A percentile compares a stretch with the other conserved stretches of the same genome.
These are phyloP conservation scores for Verbascum thapsus DNA, from an alignment of 257 asterid genomes.

Conservation along the genomic window DNA sequence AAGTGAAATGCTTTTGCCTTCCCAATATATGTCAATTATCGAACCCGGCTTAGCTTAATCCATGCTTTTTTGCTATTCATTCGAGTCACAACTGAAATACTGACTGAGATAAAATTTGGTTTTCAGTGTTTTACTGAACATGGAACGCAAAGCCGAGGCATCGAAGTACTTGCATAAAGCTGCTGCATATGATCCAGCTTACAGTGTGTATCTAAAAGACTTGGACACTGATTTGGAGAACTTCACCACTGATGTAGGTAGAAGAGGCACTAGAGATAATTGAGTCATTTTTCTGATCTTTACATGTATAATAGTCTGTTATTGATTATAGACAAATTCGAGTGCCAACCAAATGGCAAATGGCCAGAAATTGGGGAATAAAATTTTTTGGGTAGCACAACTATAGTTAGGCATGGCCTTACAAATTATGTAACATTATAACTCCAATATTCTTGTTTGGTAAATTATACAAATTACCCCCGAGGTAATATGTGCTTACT, in stretches of 20 bases:
- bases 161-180: constrained; percentile 58
- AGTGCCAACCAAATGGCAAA: no score
- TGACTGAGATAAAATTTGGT: constrained; percentile 10
- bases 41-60: background rate
- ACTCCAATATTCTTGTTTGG: no score
- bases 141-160: constrained; percentile 67
- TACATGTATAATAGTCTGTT: no score
- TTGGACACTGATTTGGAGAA: constrained; percentile 54
- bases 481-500: no score
- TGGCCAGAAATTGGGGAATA: no score
- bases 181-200: constrained; percentile 58
- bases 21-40: no score
- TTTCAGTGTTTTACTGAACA: constrained; percentile 54
- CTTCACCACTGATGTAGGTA: constrained; percentile 52
- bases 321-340: no score
- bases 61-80: background rate
- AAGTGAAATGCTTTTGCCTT: background rate
- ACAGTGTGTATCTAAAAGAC: constrained; percentile 42
- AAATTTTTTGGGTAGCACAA: no score
- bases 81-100: background rate
- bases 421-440: no score
- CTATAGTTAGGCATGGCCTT: no score
- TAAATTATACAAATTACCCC: no score
- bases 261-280: constrained; percentile 45
- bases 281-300: constrained; percentile 22